phyloP scores from a whole-genome alignment of 257 asterid genomes.

The Capsicum baccatum region DNA sequence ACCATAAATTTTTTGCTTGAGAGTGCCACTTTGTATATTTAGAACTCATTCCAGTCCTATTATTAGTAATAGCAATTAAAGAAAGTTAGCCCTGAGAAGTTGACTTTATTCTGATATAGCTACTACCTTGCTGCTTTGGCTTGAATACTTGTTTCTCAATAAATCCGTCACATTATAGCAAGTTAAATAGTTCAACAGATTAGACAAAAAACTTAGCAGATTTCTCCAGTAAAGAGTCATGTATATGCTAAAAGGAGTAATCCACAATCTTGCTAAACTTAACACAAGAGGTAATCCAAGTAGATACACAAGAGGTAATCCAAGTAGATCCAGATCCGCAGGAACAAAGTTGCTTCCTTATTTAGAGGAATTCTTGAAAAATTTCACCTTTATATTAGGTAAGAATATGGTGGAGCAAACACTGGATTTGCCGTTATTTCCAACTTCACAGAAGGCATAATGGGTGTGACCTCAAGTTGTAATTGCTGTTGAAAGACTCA shows the following conservation, averaged over 20 bases:
- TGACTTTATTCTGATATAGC: neutral
- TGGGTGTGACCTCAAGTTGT: constrained; percentile 39
- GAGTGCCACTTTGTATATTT: neutral
- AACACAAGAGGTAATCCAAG: neutral
- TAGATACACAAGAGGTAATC: too few species aligned
- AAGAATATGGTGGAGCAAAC: constrained; percentile 25
- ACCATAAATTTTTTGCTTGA: constrained; percentile 4
- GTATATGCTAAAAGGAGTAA: neutral
- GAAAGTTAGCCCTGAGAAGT: neutral
- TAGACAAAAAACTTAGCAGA: neutral
- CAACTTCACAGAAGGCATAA: constrained; percentile 3
- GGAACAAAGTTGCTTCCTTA: constrained; percentile 3
- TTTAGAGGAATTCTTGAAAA: constrained; percentile 11
- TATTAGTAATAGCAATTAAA: neutral
- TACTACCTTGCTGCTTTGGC: neutral
- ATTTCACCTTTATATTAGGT: neutral
- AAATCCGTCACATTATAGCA: neutral
- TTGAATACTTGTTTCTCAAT: neutral
- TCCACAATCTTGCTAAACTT: neutral
- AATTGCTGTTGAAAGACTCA: constrained; percentile 43
- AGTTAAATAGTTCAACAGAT: neutral
- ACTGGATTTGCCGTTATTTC: constrained; percentile 32
- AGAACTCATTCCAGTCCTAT: neutral
- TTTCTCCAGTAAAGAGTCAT: neutral
- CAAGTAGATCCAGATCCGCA: constrained; percentile 19